Evolutionary conservation across 441 rosid species (phyloP), one percentile per base, ranked within the genome.

Genomic region (Erodium moschatum): DNA sequence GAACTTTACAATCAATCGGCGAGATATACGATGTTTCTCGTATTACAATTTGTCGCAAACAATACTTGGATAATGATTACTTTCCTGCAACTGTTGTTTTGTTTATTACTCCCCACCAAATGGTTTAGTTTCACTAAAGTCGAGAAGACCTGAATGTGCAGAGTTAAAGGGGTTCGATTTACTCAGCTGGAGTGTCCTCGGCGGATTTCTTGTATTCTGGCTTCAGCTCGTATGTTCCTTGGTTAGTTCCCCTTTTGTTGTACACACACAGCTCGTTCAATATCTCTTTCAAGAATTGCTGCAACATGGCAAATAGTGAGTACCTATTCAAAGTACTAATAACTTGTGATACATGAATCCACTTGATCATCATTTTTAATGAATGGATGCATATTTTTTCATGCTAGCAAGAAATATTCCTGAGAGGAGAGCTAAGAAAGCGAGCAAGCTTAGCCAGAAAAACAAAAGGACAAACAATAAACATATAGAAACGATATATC

Each of bases 231-330:
- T 85, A 87, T 38, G 92, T 77, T 67, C 89, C 89, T 78, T 87
- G 89, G 70, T 81, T 84, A 12, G 84, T 76, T 52, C 90, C 92
- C 76, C 81, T 87, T 80, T 87, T 87, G 70, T 84, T 87, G 84
- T 84, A 87, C 27, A 85, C 80, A 52, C 88, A 85, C 20, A 87
- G 89, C 50, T 87, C 88, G 74, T 81, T 87, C 33, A 87, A 82
- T 69, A 87, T 76, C 65, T 84, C 89, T 81, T 85, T 87, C 83
- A 87, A 56, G 67, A 87, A 85, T 87, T 85, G 92, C 92, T 87
- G 77, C 84, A 66, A 21, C 46, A 6, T 44, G 50, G 50, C 60
- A 54, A 38, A 44, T 8, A 5, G 10, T 1, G 9, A 56, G 8
- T 24, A 20, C 29, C 64, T 19, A 19, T 19, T 7, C 65, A 7